Evolutionary conservation across 2,329 filamentous ascomycete species (phyloP), one percentile per base, ranked within the genome.

Genomic region (Thelonectria blattea): DNA sequence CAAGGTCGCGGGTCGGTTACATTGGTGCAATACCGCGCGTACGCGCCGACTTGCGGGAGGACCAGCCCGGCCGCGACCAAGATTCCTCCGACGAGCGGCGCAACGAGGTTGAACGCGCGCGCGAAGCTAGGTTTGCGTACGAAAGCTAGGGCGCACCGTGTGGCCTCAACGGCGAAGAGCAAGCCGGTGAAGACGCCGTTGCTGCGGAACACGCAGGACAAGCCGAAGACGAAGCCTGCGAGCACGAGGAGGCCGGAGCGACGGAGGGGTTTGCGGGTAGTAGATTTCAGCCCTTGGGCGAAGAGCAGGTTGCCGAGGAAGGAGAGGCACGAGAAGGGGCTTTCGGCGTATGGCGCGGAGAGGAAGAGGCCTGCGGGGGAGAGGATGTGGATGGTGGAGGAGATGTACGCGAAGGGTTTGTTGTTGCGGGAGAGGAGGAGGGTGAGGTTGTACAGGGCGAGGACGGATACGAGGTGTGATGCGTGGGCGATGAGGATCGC

Each of bases 341-440:
- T 87, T 78, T 99, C 95, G 10, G 87, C 84, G 74, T 95, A 96
- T 0, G 94, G 92, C 0, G 93, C 90, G 0, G 90, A 93, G 17
- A 99, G 84, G 73, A 99, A 98, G 2, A 97, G 77, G 1, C 94
- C 94, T 0, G 91, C 95, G 0, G 95, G 94, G 0, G 91, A 95
- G 50, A 98, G 72, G 56, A 96, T 84, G 74, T 98, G 92, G 50
- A 98, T 79, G 15, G 85, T 78, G 3, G 92, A 87, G 9, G 92
- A 83, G 20, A 90, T 73, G 62, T 94, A 88, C 2, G 91, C 84
- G 42, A 90, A 74, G n/a, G 73, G 80, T n/a, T 68, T 69, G 61
- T 80, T 71, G 15, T 75, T 75, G 56, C 85, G 27, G 27, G 27
- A 85, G 10, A 93, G 68, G 8, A 83, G 74, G 56, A 81, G 72